These are phyloP conservation scores for Phytophthora pseudosyringae DNA, from an alignment of 352 stramenopile species.

Conservation along the genomic window DNA sequence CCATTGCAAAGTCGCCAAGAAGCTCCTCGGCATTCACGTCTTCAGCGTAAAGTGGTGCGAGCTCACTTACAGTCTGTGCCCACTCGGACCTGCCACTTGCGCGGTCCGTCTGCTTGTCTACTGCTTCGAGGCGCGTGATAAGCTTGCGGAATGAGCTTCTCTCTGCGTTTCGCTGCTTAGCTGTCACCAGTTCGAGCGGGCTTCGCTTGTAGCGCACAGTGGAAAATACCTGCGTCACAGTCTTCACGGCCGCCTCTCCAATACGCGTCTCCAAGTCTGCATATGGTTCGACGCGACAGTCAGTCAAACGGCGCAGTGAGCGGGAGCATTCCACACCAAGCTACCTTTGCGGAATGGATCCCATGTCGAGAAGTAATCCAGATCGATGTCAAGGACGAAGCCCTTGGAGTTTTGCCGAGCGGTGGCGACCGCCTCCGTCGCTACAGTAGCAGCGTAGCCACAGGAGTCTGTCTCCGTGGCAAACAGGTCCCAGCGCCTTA, in stretches of 20 bases:
- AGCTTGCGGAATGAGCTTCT: constrained; percentile 38
- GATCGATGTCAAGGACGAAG: constrained; percentile 84
- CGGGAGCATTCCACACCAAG: background rate
- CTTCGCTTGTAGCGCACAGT: constrained; percentile 43
- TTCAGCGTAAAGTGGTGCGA: constrained; percentile 42
- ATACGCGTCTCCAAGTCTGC: constrained; percentile 54
- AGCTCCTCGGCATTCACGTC: constrained; percentile 19
- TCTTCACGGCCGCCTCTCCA: constrained; percentile 18
- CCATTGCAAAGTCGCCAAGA: constrained; percentile 28
- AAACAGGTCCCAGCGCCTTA: constrained; percentile 51
- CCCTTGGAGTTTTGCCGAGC: constrained; percentile 36
- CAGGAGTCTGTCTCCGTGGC: constrained; percentile 33
- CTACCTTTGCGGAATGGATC: constrained; percentile 81
- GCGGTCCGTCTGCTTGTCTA: constrained; percentile 17
- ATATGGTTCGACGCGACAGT: background rate
- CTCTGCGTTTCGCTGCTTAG: constrained; percentile 34
- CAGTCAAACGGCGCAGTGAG: background rate
- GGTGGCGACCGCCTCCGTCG: constrained; percentile 23
- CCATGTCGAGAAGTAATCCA: constrained; percentile 92
- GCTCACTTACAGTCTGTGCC: constrained; percentile 13
- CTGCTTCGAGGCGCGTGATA: constrained; percentile 43
- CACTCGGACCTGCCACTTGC: constrained; percentile 14
- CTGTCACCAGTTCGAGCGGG: constrained; percentile 24
- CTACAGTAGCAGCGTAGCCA: constrained; percentile 7
- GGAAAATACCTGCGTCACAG: constrained; percentile 52